Evolutionary conservation across 2,329 filamentous ascomycete genomes (phyloP), one percentile per base, ranked within the genome.

Genomic region (Beauveria medogensis): DNA sequence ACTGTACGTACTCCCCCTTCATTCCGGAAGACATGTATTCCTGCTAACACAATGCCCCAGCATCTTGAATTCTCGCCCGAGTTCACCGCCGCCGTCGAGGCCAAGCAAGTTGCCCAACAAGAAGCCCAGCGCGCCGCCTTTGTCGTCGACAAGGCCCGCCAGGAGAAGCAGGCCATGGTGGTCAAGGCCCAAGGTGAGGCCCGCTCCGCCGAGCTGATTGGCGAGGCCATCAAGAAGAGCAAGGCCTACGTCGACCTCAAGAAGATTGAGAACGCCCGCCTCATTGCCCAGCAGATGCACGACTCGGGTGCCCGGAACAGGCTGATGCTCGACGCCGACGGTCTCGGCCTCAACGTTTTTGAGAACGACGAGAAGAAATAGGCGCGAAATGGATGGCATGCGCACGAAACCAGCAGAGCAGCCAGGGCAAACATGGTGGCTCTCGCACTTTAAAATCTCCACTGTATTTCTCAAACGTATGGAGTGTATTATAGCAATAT

Each of bases 201-300:
- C 55, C 90, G 94, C 67, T 97, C 94, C 44, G 94, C 94, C 52
- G 92, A 99, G 79, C 87, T 99, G 65, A 97, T 99, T 71, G 94
- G 94, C 77, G 94, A 99, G 58, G 94, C 94, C 64, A 96, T 99
- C 86, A 99, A 97, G 90, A 99, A 97, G 89, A 95, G 84, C 81
- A 89, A 92, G 79, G 89, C 91, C 66, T 99, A 99, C 75, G 86
- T 99, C 65, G 94, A 97, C 77, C 84, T 99, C 72, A 91, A 95
- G 79, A 94, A 96, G 82, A 96, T 99, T 70, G 94, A 99, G 80
- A 99, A 97, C 71, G 94, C 94, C 7, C 84, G 91, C 67, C 83
- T 85, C 61, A 96, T 99, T 75, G 94, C 94, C n/a, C 76, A 82
- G 68, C 87, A 96, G 68, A 75, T 99, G 69, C 91, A 97, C 76